Percentiles rank a stretch among this genome's conserved stretches.
phyloP scores from a whole-genome alignment of 2,329 filamentous ascomycete species.

The Trichophaea hybrida region DNA sequence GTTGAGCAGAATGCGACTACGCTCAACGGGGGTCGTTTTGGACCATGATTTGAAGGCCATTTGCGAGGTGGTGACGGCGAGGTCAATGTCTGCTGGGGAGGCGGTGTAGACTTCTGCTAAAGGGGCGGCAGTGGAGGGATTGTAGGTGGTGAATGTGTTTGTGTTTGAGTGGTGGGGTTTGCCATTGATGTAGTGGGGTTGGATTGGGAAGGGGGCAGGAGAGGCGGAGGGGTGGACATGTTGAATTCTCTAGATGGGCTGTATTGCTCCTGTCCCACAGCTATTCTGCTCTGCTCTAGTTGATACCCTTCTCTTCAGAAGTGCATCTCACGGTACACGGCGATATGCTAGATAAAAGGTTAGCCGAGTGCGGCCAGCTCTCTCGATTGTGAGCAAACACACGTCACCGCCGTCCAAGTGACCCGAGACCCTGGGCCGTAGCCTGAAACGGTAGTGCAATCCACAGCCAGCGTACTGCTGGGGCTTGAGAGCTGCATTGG shows the following conservation, averaged over 20 bases:
- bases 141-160: slow-evolving; percentile 38
- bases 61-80: slow-evolving; percentile 35
- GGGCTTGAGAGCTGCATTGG: too few species aligned
- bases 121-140: slow-evolving; percentile 38
- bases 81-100: slow-evolving; percentile 33
- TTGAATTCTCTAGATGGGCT: not conserved
- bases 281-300: too few species aligned
- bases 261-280: too few species aligned
- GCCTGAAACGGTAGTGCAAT: not conserved
- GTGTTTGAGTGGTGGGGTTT: not conserved
- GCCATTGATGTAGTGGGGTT: slow-evolving; percentile 1
- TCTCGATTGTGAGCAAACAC: too few species aligned
- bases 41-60: slow-evolving; percentile 37
- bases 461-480: too few species aligned
- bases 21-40: slow-evolving; percentile 31
- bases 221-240: not conserved
- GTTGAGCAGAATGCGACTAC: slow-evolving; percentile 35
- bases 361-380: too few species aligned
- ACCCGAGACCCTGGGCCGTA: too few species aligned
- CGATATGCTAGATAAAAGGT: too few species aligned
- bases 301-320: too few species aligned
- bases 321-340: too few species aligned
- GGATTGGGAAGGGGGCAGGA: not conserved
- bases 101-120: slow-evolving; percentile 36
- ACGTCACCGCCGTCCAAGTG: not conserved